Conservation (phyloP, 768 basidiomycete genomes). For the Phaeotremella skinneri region DNA sequence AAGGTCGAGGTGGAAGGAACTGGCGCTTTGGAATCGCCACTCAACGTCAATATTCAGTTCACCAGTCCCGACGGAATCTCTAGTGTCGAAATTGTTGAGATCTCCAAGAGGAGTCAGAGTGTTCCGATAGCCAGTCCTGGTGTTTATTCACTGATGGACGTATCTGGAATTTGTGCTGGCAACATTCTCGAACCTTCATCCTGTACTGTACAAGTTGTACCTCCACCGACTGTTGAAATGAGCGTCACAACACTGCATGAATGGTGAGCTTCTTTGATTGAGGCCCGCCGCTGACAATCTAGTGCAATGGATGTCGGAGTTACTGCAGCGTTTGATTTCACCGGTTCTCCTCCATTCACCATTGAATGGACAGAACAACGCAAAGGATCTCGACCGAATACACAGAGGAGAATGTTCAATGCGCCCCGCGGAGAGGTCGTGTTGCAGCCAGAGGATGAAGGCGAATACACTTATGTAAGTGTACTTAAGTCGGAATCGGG, state of each 20-base stretch:
- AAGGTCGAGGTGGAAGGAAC: slow-evolving; percentile 61
- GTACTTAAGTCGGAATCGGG: not conserved
- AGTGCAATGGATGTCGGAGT: slow-evolving; percentile 74
- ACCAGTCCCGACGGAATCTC: slow-evolving; percentile 36
- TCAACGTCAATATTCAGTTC: slow-evolving; percentile 62
- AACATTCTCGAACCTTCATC: slow-evolving; percentile 78
- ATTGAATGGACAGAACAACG: slow-evolving; percentile 72
- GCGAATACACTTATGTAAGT: slow-evolving; percentile 74
- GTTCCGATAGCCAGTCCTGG: slow-evolving; percentile 61
- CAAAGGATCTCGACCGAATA: slow-evolving; percentile 56
- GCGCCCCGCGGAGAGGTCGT: slow-evolving; percentile 72
- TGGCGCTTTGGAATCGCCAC: slow-evolving; percentile 53
- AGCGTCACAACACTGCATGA: slow-evolving; percentile 86
- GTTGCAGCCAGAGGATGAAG: slow-evolving; percentile 81
- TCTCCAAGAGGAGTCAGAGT: slow-evolving; percentile 50
- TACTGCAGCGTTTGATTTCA: slow-evolving; percentile 77
- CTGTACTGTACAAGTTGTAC: slow-evolving; percentile 62
- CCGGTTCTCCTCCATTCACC: slow-evolving; percentile 84
- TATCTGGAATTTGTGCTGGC: slow-evolving; percentile 76
- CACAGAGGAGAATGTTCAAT: slow-evolving; percentile 57
- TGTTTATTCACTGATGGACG: slow-evolving; percentile 67
- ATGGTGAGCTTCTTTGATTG: slow-evolving; percentile 59
- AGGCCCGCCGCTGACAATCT: not conserved
- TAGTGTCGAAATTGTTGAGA: slow-evolving; percentile 57
- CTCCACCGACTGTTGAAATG: slow-evolving; percentile 76